Base-by-base conservation (phyloP, 2,329 filamentous ascomycete genomes). In the Verticillium dahliae region DNA sequence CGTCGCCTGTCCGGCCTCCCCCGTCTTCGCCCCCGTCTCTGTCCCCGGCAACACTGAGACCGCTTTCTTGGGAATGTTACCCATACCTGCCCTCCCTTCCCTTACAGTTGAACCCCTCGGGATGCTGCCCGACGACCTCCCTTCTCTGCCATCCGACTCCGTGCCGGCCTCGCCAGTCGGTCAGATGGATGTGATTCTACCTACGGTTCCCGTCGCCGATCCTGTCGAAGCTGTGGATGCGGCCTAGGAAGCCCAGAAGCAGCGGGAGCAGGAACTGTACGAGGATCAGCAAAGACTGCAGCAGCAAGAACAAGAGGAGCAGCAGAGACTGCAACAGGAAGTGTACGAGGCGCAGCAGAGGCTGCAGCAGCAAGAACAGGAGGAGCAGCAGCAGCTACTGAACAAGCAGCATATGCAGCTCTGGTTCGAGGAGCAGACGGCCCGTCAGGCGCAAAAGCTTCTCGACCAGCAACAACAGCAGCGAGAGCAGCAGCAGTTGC, bases 41-140 rank as follows among this genome's bases (percentile, higher is more conserved):
- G 80, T 63, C 0, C 79, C 80, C 0, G 80, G 72, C 0, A 76
- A 85, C 0, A 82, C 83, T 6, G 84, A 83, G 59, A 82, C 45
- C 45, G 45, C 11, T 18, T 11, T 10, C 45, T 50, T 50, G 45
- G 45, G 45, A 50, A 50, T 7, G 45, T 50, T 50, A 50, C 45
- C 45, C 45, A 4, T 18, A 50, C 3, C 39, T 41, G 37, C 37
- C 37, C 37, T 14, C 37, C 39, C 39, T 7, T 2, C 14, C 7
- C 14, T 15, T 5, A n/a, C 5, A 45, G n/a, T 2, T n/a, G 39
- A 37, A 9, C 2, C 35, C 39, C 7, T 45, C 3, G 38, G 38
- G n/a, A 45, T 7, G 39, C n/a, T 45, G n/a, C 39, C 39, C 39
- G 39, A 45, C 39, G n/a, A 45, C 15, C 39, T 45, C 14, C 39